Base-by-base conservation (phyloP, 2,329 filamentous ascomycete genomes). In the Talaromyces sp. region DNA sequence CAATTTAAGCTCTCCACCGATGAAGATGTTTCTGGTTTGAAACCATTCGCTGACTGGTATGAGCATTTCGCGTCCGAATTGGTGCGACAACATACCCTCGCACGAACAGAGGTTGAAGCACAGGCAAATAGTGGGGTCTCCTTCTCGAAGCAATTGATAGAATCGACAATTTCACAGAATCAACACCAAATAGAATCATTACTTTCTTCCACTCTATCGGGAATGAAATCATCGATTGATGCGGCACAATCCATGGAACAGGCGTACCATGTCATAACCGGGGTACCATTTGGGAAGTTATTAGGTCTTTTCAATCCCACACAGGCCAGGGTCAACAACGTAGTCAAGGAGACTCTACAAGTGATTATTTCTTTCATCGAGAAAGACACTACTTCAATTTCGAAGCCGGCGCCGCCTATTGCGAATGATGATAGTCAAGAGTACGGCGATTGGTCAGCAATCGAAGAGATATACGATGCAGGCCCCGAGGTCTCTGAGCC, bases 401-500 rank as follows among this genome's bases (percentile, higher is more conserved):
- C 65, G 21, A 64, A 73, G 56, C 58, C 55, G 21, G 32, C 63
- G n/a, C 57, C 69, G n/a, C 58, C 61, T 14, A 68, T 76, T 27
- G 66, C 65, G 5, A 82, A 78, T 58, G 84, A 87, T 57, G 86
- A 88, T 58, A 87, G 85, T 64, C 86, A 88, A 68, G 85, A 87
- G 53, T 87, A 85, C 66, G 85, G 85, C 31, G 84, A 85, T 62
- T 84, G 81, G 74, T 75, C 79, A 24, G 84, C 78, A 21, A 74
- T 86, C 55, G 80, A 83, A 60, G 80, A 82, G 43, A 67, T 71
- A 3, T 73, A 73, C 7, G 71, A 74, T 32, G 68, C 76, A 49
- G 65, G 71, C 8, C 71, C 74, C 27, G 67, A 73, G 41, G 52
- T 55, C 29, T 59, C 66, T 29, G 59, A 66, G 41, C 52, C 66